Conservation (phyloP, 2,329 filamentous ascomycete species). For the Beauveria brongniartii region DNA sequence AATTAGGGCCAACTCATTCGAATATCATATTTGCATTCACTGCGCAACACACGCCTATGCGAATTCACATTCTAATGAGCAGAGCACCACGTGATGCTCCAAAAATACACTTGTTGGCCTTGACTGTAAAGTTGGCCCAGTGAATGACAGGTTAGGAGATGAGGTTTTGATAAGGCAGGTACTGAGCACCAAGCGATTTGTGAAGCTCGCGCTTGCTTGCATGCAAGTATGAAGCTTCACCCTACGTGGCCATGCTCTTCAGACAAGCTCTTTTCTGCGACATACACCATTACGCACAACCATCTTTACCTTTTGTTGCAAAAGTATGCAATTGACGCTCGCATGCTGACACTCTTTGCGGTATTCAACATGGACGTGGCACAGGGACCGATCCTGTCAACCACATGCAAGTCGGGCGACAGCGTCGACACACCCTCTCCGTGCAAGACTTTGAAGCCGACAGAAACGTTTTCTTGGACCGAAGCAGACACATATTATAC, state of each 20-base stretch:
- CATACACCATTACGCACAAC: background rate
- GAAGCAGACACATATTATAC: slow-evolving; percentile 1
- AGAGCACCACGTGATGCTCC: background rate
- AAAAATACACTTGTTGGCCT: background rate
- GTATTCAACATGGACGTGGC: background rate
- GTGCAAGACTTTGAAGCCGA: background rate
- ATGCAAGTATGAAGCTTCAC: background rate
- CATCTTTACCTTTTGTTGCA: background rate
- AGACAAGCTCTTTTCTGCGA: background rate
- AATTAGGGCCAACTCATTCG: background rate
- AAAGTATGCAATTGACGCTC: background rate
- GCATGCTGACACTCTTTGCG: background rate
- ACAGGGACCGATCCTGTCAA: background rate
- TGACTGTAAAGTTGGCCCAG: background rate
- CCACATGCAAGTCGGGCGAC: background rate
- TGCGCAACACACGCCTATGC: background rate
- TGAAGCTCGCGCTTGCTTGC: background rate
- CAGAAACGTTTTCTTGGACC: background rate
- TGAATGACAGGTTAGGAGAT: background rate
- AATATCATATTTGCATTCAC: background rate
- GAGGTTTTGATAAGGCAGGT: background rate
- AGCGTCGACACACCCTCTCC: background rate
- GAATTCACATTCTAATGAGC: background rate
- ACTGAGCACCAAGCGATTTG: background rate
- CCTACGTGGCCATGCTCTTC: background rate